Evolutionary conservation across 164 flowering plant genomes (phyloP).

Genomic region (Magnolia kwangsiensis): DNA sequence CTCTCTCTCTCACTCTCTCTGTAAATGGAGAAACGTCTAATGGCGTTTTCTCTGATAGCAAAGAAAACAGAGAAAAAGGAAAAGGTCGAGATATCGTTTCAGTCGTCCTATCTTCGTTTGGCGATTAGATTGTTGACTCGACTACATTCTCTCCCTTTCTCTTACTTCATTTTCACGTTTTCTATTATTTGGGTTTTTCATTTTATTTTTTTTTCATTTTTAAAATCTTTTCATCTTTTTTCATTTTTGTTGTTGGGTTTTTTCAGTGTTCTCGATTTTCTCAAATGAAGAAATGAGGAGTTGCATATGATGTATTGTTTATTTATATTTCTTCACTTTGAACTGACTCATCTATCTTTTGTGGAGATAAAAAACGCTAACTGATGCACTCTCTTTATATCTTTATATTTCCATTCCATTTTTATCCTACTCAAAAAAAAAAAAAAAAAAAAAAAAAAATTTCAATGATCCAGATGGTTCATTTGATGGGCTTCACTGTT

Average conservation of each 20-base stretch:
- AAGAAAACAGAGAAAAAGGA: not conserved
- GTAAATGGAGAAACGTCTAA: not conserved
- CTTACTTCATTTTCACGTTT: not conserved
- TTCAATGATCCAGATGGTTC: too few species aligned
- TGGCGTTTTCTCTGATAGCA: not conserved
- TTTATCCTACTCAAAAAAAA: too few species aligned
- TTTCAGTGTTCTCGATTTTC: too few species aligned
- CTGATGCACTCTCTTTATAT: not conserved
- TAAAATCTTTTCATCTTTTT: too few species aligned
- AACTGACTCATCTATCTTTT: not conserved
- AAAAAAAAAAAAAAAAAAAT: too few species aligned
- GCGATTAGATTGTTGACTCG: not conserved
- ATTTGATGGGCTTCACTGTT: not conserved
- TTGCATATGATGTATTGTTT: not conserved
- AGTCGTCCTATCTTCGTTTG: not conserved
- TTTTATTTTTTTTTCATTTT: too few species aligned
- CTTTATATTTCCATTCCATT: not conserved
- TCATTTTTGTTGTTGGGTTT: not conserved
- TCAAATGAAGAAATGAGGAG: too few species aligned
- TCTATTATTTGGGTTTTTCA: too few species aligned
- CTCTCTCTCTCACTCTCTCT: not conserved
- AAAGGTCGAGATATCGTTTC: not conserved
- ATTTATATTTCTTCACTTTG: not conserved
- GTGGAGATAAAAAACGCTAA: not conserved
- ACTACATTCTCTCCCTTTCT: not conserved